Evolutionary conservation across 148 eudicot genomes (phyloP), one percentile per base, ranked within the genome.

Genomic region (Chenopodium quinoa): DNA sequence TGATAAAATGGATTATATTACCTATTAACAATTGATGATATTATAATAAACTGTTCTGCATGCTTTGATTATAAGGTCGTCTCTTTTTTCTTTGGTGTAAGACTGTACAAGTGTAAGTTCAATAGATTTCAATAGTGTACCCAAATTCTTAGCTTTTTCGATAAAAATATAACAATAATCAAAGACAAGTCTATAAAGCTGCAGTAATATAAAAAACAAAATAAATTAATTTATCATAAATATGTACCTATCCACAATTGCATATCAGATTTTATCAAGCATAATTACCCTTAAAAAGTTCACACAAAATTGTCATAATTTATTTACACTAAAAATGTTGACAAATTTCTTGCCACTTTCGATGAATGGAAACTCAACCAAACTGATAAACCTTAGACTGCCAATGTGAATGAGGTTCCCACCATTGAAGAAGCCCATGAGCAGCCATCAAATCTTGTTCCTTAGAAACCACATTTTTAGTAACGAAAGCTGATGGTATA

Each of bases 341-440:
- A 50, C 10, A 50, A 7, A 7, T 50, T 56, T 56, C 6, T 17
- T 56, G 60, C 65, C 64, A 4, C 47, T 13, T 12, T 76, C 62
- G 20, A 11, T 48, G 19, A 75, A 81, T 50, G 70, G n/a, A 73
- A 73, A 56, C 72, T 20, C 47, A 77, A 16, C 52, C 78, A 32
- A 81, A 84, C 68, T 88, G 88, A 86, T 90, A 87, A 27, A 86
- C 78, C 75, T 90, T 89, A 67, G 75, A 86, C 6, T 89, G 79
- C 6, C 81, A 85, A 17, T 75, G 65, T 58, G 81, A 44, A 84
- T 84, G 81, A 31, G 87, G 88, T 66, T 86, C 85, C 95, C 97
- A 93, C 97, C 97, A 93, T 47, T 93, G 97, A 72, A 83, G 84
- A 31, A 93, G 82, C 54, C 93, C 94, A 85, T 91, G 97, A 79